Evolutionary conservation across 805 yeast genomes (phyloP), one percentile per base, ranked within the genome.

Genomic region (Pichia manshurica): DNA sequence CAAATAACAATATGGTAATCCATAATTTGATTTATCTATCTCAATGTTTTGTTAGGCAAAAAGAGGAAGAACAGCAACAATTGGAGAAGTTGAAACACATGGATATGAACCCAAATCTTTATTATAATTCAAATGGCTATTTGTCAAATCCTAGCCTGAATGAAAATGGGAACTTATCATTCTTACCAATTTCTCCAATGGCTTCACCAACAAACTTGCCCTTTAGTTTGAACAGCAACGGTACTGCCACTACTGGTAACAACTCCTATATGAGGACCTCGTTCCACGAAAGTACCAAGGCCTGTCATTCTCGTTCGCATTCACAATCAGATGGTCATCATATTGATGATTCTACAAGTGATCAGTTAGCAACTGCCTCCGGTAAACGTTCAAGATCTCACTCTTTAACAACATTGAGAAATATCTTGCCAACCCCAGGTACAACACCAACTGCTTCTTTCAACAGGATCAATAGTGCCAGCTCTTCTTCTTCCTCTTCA

Each of bases 371-470:
- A 15, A 19, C 10, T 34, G 20, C 17, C 13, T 39, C 42, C 16
- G 45, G 37, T 31, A 46, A 53, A 16, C 52, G 43, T 39, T 52
- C 61, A 9, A 53, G 63, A 46, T 50, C 60, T 5, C 60, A 59
- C 42, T 55, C 63, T 10, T 48, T 55, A 42, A 44, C 60, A 33
- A 37, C 63, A 5, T 47, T 56, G 40, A 47, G 61, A 41, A 39
- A 45, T 16, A 40, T 40, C 19, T 50, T 61, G 13, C 58, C 63
- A 21, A 63, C 68, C 17, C 68, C 68, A 6, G 66, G 67, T 38
- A 58, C 64, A 20, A 64, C 68, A 2, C 64, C 64, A 20, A 52
- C 52, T 15, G 43, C 56, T 9, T 39, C 47, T 5, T 42, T 48
- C 10, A 47, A 45, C 35, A 57, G 51, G 44, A 31, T 29, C 36